Conservation (phyloP, 257 asterid genomes). For the Nicotiana tabacum region DNA sequence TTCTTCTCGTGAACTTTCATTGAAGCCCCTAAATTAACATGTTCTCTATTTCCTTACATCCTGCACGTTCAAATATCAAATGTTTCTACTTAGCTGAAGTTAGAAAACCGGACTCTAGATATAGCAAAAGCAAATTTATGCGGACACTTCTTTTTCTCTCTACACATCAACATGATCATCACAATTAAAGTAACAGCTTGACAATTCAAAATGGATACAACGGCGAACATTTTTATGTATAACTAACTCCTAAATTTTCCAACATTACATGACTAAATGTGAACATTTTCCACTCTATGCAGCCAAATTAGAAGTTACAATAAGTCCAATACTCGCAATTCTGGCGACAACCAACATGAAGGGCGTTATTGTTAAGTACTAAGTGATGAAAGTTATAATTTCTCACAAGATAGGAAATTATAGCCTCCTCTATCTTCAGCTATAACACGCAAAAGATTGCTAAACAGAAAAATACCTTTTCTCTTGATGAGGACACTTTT, state of each 20-base stretch:
- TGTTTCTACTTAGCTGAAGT: not conserved
- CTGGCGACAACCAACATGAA: not conserved
- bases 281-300: not conserved
- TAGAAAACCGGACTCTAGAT: not conserved
- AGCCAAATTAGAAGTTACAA: not conserved
- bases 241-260: not conserved
- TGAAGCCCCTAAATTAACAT: not conserved
- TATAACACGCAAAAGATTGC: not conserved
- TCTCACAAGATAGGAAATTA: not conserved
- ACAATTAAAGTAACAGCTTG: not conserved
- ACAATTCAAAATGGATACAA: not conserved
- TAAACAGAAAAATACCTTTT: constrained; percentile 37
- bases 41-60: not conserved
- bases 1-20: not conserved
- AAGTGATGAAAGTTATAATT: not conserved
- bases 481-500: constrained; percentile 20
- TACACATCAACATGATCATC: not conserved
- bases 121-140: not conserved
- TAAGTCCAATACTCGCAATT: not conserved
- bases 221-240: not conserved
- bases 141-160: not conserved
- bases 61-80: not conserved
- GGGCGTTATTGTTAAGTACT: not conserved
- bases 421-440: not conserved
- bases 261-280: not conserved